Evolutionary conservation across 2,329 filamentous ascomycete species (phyloP), one percentile per base, ranked within the genome.

Genomic region (Fusarium nurragi): DNA sequence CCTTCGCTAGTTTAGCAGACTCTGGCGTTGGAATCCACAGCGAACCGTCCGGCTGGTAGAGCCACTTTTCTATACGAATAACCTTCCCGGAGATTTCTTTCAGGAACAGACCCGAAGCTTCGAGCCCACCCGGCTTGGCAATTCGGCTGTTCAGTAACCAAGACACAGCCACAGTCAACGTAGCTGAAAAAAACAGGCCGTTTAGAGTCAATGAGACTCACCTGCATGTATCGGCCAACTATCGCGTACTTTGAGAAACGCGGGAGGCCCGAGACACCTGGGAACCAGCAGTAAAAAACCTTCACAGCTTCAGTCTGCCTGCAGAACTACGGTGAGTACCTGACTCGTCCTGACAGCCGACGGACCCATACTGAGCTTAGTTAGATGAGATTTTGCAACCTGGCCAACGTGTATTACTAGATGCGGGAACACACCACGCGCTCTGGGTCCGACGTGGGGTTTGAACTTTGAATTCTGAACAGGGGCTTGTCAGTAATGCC

Each of bases 31-130:
- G 67, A 63, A 60, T 34, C 68, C 65, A 71, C 68, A 41, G n/a
- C 47, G 66, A 70, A 70, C 68, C 68, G 52, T 53, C 49, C 64
- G 57, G 57, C 54, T 64, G 68, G 68, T 60, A 53, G 64, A 43
- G 48, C 50, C 60, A 47, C 60, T 61, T 61, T 54, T 43, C 21
- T 49, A 67, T 65, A 60, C 50, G 60, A 57, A 67, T 60, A 66
- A 67, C 64, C 49, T 40, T 55, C 21, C 43, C 64, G 59, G 60
- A 65, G 64, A 67, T 56, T 64, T 64, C 48, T 60, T 52, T 43
- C 54, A 64, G 54, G 46, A 64, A 66, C 64, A 53, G 34, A 40
- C 23, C 59, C 43, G 49, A 65, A 60, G 22, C 44, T 18, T 67
- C 26, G 46, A 64, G 49, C 48, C 45, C 30, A 30, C 19, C 51